Evolutionary conservation across 352 stramenopile genomes (phyloP).

Genomic region (Globisporangium recalcitrans): DNA sequence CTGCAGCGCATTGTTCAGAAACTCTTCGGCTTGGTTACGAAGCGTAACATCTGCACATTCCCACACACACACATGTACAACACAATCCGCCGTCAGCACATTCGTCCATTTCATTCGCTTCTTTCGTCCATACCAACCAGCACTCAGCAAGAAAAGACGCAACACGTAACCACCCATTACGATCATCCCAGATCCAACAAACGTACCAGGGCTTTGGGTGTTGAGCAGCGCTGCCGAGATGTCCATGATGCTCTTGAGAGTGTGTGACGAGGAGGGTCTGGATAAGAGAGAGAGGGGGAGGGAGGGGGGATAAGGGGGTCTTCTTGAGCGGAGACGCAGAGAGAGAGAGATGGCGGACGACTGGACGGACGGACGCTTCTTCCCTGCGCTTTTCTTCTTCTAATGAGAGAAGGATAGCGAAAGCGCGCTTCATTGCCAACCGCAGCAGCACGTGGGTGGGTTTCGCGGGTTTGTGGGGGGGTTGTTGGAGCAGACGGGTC

Average conservation of each 20-base stretch:
- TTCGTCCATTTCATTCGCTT: not conserved
- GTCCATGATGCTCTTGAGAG: constrained; percentile 42
- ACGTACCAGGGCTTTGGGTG: constrained; percentile 70
- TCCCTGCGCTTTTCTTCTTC: constrained; percentile 7
- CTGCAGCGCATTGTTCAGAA: constrained; percentile 74
- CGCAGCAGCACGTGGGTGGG: not conserved
- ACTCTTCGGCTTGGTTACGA: constrained; percentile 79
- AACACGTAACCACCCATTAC: not conserved
- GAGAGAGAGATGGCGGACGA: not conserved
- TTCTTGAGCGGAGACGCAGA: not conserved
- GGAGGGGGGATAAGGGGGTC: not conserved
- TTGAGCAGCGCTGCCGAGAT: constrained; percentile 76
- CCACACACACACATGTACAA: not conserved
- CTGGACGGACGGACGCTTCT: not conserved
- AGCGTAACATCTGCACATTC: constrained; percentile 43
- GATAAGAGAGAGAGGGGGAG: no score
- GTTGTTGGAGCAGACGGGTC: no score
- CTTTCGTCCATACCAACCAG: not conserved
- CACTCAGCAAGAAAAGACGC: not conserved
- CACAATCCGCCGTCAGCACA: not conserved
- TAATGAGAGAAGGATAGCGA: constrained; percentile 6
- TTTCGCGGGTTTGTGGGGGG: no score
- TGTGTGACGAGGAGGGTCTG: no score
- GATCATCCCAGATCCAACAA: not conserved
- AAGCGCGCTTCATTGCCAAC: not conserved